Evolutionary conservation across 306 rosid genomes (phyloP).

Genomic region (Oxytropis ochrocephala): DNA sequence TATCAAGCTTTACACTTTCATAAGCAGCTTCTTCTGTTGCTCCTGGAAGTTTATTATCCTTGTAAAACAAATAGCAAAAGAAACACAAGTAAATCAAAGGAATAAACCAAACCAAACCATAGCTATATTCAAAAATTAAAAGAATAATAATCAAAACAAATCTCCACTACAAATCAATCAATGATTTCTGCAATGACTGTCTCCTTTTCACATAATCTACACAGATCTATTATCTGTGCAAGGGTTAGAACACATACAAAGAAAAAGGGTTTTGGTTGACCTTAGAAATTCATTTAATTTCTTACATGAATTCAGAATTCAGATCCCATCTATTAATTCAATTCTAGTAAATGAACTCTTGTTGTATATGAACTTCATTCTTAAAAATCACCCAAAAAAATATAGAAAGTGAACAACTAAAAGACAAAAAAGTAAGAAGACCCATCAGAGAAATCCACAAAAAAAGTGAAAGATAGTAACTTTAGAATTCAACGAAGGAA

Average conservation of each 20-base stretch:
- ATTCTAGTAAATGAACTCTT: neutral
- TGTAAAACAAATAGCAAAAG: constrained; percentile 9
- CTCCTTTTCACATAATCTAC: neutral
- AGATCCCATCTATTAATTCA: constrained; percentile 3
- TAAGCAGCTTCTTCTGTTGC: constrained; percentile 39
- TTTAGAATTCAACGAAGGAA: neutral
- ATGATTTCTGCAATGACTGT: neutral
- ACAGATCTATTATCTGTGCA: constrained; percentile 26
- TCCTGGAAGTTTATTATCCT: constrained; percentile 81
- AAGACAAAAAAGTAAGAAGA: neutral
- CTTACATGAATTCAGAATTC: constrained; percentile 7
- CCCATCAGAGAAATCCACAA: neutral
- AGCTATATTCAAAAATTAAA: neutral
- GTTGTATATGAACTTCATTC: neutral
- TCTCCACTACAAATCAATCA: constrained; percentile 3
- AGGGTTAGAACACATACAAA: neutral
- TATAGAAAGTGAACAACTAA: neutral
- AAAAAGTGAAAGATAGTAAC: neutral
- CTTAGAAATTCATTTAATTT: neutral
- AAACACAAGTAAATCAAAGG: neutral
- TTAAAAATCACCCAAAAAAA: neutral
- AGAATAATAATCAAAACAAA: constrained; percentile 2
- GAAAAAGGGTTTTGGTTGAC: neutral
- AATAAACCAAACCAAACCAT: neutral
- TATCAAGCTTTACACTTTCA: constrained; percentile 39